Base-by-base conservation (phyloP, 164 flowering plant genomes). In the Euptelea pleiosperma region DNA sequence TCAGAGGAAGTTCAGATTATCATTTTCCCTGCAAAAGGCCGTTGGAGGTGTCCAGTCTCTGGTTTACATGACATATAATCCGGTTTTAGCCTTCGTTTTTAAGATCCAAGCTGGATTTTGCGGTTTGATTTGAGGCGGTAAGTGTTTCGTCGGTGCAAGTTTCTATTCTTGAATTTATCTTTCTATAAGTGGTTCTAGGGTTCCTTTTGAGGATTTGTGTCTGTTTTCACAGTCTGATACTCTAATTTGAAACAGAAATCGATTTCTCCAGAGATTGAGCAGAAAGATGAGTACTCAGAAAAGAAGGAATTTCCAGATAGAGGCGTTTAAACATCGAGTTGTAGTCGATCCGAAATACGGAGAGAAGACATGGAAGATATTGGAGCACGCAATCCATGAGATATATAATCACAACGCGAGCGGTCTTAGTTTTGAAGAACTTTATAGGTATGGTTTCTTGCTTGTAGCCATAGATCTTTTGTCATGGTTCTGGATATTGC, bases 331-430 rank as follows among this genome's bases (percentile, higher is more conserved):
- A 71, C 97, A 87, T 47, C 76, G 77, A 52, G 96, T 89, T 33
- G 96, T 85, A 67, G 81, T 87, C 60, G 98, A 92, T 81, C 96
- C 98, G 22, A 89, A 89, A 54, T 89, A 89, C 48, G 91, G 93
- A 9, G 98, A 92, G 14, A 89, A 85, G 78, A 89, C 91, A 1
- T 92, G 98, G 98, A 84, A 79, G 76, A 73, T 87, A 37, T 61
- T 92, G 70, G 98, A 92, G 66, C 91, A 87, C 62, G 97, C 98
- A n/a, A 92, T 92, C 54, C 83, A 79, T 54, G 96, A 92, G 79
- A 92, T 92, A 65, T 92, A 89, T 68, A 85, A 89, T 70, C 96
- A 92, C 49, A 89, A 92, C 59, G 93, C 97, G n/a, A 84, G 91
- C 43, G 91, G 91, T 10, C 94, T 92, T 34, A 82, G 96, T 67